Evolutionary conservation across 2,329 filamentous ascomycete species (phyloP), one percentile per base, ranked within the genome.

Genomic region (Phialocephala subalpina): DNA sequence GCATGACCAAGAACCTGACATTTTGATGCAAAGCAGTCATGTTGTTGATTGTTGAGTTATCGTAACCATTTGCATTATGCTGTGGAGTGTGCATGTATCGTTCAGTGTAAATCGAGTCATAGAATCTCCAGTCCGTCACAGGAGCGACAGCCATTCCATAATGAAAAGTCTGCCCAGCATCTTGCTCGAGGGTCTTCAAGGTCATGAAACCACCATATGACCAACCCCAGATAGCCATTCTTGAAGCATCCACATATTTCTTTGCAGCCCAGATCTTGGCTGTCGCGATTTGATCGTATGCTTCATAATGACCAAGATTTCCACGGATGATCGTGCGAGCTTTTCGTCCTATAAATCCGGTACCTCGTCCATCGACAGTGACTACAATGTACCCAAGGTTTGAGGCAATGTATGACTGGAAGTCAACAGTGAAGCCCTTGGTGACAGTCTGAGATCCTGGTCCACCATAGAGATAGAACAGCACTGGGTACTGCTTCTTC

Each of bases 91-190:
- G 91, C 97, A 99, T 99, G 80, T 98, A 99, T 40, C 96, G 89
- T 80, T 97, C 94, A 0, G 94, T 97, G 82, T 97, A 97, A 74
- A 97, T 90, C 66, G 89, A 92, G 80, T 97, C 92, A 80, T 99
- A 99, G 80, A 92, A 97, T 64, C 92, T 87, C 96, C 96, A 99
- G 79, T 99, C 94, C 0, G 95, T 98, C n/a, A 99, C 96, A 20
- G 96, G 96, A 1, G 96, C 96, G 60, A 99, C 97, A 7, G 97
- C 94, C 92, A 99, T 97, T 72, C 96, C 97, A 78, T 99, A 99
- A 70, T 90, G 90, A 82, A 97, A 99, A 0, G 94, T 98, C 75
- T 88, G 78, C 5, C 97, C 96, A 9, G 88, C 95, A 77, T 99
- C 96, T 68, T 88, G 86, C 82, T 99, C 96, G 14, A 99, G 88